Conservation (phyloP, 1,139 yeast species). For the Sugiyamaella japonica region DNA sequence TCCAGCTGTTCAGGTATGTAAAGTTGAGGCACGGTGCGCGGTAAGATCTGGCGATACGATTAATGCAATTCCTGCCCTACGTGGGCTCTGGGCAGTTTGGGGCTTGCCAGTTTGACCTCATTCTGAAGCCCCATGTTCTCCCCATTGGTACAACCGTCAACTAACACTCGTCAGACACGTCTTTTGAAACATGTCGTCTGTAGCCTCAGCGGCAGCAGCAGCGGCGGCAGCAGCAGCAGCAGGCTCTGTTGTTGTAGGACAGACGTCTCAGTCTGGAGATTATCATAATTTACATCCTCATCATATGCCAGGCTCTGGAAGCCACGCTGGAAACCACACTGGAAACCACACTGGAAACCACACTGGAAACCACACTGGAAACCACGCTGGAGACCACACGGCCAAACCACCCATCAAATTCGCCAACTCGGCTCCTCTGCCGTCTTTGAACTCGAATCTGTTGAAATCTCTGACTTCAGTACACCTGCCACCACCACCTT, state of each 20-base stretch:
- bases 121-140: too few relatives aligned
- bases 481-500: constrained; percentile 48
- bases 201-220: constrained; percentile 18
- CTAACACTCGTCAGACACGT: constrained; percentile 5
- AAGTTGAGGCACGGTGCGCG: too few relatives aligned
- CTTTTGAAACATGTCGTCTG: constrained; percentile 16
- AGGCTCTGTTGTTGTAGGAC: constrained; percentile 7
- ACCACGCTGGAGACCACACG: too few relatives aligned
- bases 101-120: too few relatives aligned
- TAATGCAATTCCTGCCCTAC: too few relatives aligned
- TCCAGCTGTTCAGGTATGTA: too few relatives aligned
- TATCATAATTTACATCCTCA: not conserved
- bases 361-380: too few relatives aligned
- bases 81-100: too few relatives aligned
- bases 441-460: constrained; percentile 42
- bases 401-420: constrained; percentile 13
- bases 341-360: too few relatives aligned
- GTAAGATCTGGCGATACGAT: too few relatives aligned
- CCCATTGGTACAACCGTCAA: too few relatives aligned
- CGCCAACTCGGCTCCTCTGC: constrained; percentile 17
- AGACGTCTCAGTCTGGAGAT: not conserved
- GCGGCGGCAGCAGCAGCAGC: constrained; percentile 19
- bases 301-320: not conserved
- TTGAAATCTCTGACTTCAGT: constrained; percentile 47
- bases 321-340: too few relatives aligned